Evolutionary conservation across 805 yeast species (phyloP), one percentile per base, ranked within the genome.

Genomic region (Dipodascopsis tothii): DNA sequence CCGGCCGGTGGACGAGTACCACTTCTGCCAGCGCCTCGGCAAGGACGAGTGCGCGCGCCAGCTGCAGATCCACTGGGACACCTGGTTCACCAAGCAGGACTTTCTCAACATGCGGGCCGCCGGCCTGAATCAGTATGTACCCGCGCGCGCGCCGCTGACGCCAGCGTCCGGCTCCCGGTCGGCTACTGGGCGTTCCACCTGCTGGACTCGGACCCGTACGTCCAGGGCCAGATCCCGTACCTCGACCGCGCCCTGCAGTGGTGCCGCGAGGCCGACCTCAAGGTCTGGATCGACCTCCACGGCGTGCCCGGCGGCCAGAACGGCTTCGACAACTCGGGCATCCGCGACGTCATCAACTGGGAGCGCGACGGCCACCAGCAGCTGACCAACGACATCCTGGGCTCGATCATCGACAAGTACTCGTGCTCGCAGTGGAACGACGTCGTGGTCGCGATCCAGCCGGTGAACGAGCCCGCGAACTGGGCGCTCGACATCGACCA

Each of bases 271-370:
- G 56, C 77, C 53, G 72, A 69, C 32, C 58, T 87, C 50, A 80
- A 79, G 59, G 94, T 77, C 21, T 86, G 95, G 95, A 74, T 87
- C 35, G 96, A 88, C 63, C 65, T 87, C 57, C 96, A 87, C 62
- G 96, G 96, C 48, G 94, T 81, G 17, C 92, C 95, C 28, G 96
- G 95, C 21, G 82, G 94, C 20, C 96, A 87, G 65, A 87, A 87
- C 61, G 96, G 96, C 11, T 87, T 87, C 59, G 96, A 88, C 64
- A 88, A 88, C 69, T 84, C 94, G 5, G 96, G 96, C 19, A 65
- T 75, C 50, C 74, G 95, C 21, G 95, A 81, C 60, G 34, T 54
- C 2, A 56, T 69, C 37, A 61, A 61, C 3, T 85, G 82, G 76
- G 81, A 71, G 36, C 70, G 67, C 23, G 70, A 72, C 45, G 60